A percentile compares a stretch with the other conserved stretches of the same genome.
These are phyloP conservation scores for Ophiosphaerella herpotricha DNA, from an alignment of 2,329 filamentous ascomycete species.

Conservation along the genomic window DNA sequence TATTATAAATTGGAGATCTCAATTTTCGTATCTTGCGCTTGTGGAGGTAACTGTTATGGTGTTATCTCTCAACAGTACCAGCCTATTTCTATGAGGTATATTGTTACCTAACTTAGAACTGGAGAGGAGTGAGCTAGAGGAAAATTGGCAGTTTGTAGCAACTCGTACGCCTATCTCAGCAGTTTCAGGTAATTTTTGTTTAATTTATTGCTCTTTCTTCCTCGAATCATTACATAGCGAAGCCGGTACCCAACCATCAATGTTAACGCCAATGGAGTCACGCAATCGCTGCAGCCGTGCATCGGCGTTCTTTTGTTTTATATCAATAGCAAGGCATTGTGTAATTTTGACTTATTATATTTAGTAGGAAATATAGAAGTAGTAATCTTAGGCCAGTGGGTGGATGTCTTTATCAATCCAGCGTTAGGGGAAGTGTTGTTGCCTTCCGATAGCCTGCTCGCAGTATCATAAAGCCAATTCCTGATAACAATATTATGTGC, in stretches of 20 bases:
- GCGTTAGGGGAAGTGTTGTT: constrained; percentile 26
- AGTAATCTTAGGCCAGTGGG: constrained; percentile 19
- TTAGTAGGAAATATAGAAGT: constrained; percentile 10
- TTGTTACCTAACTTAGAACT: no score
- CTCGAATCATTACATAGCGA: constrained; percentile 18
- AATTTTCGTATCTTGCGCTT: no score
- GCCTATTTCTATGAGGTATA: no score
- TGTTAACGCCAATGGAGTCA: constrained; percentile 21
- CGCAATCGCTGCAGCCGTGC: constrained; percentile 18
- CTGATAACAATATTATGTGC: constrained; percentile 8
- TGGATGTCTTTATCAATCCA: constrained; percentile 18
- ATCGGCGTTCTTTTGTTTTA: constrained; percentile 18
- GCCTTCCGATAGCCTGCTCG: constrained; percentile 25
- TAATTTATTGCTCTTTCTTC: constrained; percentile 19
- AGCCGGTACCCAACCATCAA: constrained; percentile 22
- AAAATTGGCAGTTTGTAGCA: no score
- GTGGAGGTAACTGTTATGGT: no score
- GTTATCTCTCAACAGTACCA: no score
- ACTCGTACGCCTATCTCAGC: no score
- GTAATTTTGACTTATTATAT: constrained; percentile 12
- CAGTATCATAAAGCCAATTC: constrained; percentile 12
- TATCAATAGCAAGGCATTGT: constrained; percentile 12
- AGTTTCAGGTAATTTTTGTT: constrained; percentile 15
- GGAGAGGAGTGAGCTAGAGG: no score
- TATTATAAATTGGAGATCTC: no score